Evolutionary conservation across 352 stramenopile species (phyloP).

Genomic region (Pythium diclinum): DNA sequence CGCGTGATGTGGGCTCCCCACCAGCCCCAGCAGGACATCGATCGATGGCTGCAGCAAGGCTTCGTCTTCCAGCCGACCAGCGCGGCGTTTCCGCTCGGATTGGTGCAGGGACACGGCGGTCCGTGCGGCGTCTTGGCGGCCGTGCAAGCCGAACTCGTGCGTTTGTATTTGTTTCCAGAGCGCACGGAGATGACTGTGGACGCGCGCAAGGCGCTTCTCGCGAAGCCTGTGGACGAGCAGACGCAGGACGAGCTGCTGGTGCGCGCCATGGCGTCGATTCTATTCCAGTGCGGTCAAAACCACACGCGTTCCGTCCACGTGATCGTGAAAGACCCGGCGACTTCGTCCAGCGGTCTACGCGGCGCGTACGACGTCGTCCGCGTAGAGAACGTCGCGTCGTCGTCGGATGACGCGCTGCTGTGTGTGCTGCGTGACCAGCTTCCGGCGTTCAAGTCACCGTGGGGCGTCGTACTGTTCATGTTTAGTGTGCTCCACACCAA

Average conservation of each 20-base stretch:
- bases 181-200: neutral
- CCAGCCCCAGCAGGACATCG: conserved; percentile 27
- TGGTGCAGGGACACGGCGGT: conserved; percentile 72
- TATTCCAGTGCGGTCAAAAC: conserved; percentile 14
- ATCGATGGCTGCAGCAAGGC: conserved; percentile 56
- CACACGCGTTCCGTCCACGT: neutral
- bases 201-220: conserved; percentile 3
- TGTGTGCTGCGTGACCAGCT: conserved; percentile 21
- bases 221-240: neutral
- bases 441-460: conserved; percentile 28
- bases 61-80: conserved; percentile 41
- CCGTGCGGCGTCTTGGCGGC: conserved; percentile 80
- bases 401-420: conserved; percentile 14
- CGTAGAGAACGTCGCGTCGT: neutral
- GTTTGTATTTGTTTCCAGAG: conserved; percentile 47
- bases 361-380: neutral
- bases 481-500: conserved; percentile 69
- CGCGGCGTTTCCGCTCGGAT: conserved; percentile 46
- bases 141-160: conserved; percentile 71
- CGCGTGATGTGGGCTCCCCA: conserved; percentile 46
- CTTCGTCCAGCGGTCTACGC: neutral
- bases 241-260: conserved; percentile 21
- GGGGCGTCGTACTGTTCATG: conserved; percentile 71
- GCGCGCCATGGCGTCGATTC: conserved; percentile 26
- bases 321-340: neutral